These are phyloP conservation scores for Dacryopinax spathularia DNA, from an alignment of 768 basidiomycete genomes.

Conservation along the genomic window DNA sequence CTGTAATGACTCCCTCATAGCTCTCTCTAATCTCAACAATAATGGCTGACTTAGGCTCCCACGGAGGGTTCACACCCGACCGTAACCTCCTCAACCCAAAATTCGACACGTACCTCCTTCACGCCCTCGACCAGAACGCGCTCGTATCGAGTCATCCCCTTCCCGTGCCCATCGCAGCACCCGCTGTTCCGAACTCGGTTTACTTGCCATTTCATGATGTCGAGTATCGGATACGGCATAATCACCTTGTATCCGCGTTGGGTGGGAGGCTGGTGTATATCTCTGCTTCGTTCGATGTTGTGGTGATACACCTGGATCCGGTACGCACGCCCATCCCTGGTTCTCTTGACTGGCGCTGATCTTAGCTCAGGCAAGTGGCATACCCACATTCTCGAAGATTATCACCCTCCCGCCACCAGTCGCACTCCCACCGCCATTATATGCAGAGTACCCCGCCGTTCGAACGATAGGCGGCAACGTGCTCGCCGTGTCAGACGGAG, in stretches of 20 bases:
- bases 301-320: slow-evolving; percentile 41
- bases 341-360: background rate
- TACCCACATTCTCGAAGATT: slow-evolving; percentile 7
- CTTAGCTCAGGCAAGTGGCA: background rate
- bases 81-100: slow-evolving; percentile 57
- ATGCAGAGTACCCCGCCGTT: background rate
- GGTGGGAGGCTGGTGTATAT: slow-evolving; percentile 45
- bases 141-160: slow-evolving; percentile 39
- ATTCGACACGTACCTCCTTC: slow-evolving; percentile 73
- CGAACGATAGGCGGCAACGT: background rate
- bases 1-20: too few species aligned
- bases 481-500: background rate
- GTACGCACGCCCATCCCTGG: slow-evolving; percentile 34
- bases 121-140: slow-evolving; percentile 44
- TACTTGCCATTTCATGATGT: slow-evolving; percentile 68
- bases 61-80: slow-evolving; percentile 18
- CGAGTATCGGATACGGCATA: slow-evolving; percentile 70
- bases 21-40: background rate
- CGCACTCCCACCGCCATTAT: background rate
- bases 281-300: slow-evolving; percentile 47
- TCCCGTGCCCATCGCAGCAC: slow-evolving; percentile 29
- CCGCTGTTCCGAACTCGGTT: slow-evolving; percentile 31
- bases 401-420: slow-evolving; percentile 11
- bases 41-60: background rate
- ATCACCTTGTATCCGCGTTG: slow-evolving; percentile 49